Evolutionary conservation across 1,139 yeast genomes (phyloP).

Genomic region (Taiozyma onychis): DNA sequence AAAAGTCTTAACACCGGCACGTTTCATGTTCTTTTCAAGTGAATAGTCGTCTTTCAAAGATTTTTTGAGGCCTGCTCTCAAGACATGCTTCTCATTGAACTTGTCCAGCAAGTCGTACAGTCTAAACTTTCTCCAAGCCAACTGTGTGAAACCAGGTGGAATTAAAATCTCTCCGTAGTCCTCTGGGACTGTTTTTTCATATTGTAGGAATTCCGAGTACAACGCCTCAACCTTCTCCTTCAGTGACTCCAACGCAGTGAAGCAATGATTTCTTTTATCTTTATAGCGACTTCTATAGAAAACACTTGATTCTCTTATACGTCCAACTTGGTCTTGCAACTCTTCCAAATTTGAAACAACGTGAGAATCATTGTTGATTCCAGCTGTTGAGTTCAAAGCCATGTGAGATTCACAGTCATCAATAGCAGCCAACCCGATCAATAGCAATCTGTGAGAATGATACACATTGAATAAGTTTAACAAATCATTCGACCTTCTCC

Average conservation of each 20-base stretch:
- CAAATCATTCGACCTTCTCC: constrained; percentile 10
- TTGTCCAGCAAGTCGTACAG: constrained; percentile 2
- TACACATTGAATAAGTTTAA: constrained; percentile 7
- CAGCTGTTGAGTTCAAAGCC: neutral
- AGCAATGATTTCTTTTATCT: constrained; percentile 7
- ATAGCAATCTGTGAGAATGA: constrained; percentile 7
- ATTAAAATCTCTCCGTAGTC: neutral
- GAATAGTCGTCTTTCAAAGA: neutral
- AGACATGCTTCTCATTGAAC: neutral
- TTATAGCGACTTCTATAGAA: neutral
- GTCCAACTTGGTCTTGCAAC: neutral
- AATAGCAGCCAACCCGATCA: constrained; percentile 9
- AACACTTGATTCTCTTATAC: neutral
- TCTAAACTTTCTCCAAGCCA: constrained; percentile 16
- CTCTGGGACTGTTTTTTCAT: too few species aligned
- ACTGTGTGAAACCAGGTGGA: constrained; percentile 14
- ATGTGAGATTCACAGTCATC: constrained; percentile 4
- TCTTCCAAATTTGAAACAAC: neutral
- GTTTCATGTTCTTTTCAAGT: constrained; percentile 8
- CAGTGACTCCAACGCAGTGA: constrained; percentile 4
- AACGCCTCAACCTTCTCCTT: constrained; percentile 1
- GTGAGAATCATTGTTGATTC: neutral
- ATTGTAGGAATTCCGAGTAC: neutral
- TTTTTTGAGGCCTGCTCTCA: constrained; percentile 7
- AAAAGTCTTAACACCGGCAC: constrained; percentile 10